phyloP scores from a whole-genome alignment of 208 protist species.

The Trypanosoma rangeli region DNA sequence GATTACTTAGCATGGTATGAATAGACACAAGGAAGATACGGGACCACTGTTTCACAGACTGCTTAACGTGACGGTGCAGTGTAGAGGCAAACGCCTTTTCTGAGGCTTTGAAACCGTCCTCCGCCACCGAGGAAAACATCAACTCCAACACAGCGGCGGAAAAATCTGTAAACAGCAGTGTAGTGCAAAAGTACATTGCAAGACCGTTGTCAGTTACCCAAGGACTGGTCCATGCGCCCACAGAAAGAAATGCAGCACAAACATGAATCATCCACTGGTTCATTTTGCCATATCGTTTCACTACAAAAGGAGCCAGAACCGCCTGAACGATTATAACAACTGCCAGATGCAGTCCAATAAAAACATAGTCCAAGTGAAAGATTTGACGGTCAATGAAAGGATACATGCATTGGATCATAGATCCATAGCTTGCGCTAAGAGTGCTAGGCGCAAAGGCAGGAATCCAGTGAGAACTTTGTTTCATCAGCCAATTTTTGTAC shows the following conservation, averaged over 20 bases:
- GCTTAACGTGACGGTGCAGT: constrained; percentile 6
- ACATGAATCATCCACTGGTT: not conserved
- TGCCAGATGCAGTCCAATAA: constrained; percentile 40
- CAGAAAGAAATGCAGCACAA: constrained; percentile 8
- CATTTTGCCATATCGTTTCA: not conserved
- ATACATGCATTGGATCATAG: constrained; percentile 49
- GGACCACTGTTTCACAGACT: constrained; percentile 23
- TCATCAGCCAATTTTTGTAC: constrained; percentile 24
- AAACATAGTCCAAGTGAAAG: constrained; percentile 37
- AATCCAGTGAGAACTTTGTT: not conserved
- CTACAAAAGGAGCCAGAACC: constrained; percentile 30
- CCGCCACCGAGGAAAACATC: not conserved
- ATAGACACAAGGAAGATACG: constrained; percentile 6
- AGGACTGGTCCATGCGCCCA: constrained; percentile 15
- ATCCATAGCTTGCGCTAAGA: constrained; percentile 22
- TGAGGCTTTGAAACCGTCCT: not conserved
- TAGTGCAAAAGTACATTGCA: constrained; percentile 32
- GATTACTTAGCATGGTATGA: not conserved
- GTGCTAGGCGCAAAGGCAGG: constrained; percentile 13
- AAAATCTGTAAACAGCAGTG: constrained; percentile 42
- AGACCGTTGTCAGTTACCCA: constrained; percentile 17
- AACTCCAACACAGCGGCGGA: constrained; percentile 30
- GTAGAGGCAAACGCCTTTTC: constrained; percentile 16
- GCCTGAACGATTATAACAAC: constrained; percentile 31
- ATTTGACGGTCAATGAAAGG: constrained; percentile 34